Evolutionary conservation across 2,329 filamentous ascomycete species (phyloP), one percentile per base, ranked within the genome.

Genomic region (Microsporum ferrugineum): DNA sequence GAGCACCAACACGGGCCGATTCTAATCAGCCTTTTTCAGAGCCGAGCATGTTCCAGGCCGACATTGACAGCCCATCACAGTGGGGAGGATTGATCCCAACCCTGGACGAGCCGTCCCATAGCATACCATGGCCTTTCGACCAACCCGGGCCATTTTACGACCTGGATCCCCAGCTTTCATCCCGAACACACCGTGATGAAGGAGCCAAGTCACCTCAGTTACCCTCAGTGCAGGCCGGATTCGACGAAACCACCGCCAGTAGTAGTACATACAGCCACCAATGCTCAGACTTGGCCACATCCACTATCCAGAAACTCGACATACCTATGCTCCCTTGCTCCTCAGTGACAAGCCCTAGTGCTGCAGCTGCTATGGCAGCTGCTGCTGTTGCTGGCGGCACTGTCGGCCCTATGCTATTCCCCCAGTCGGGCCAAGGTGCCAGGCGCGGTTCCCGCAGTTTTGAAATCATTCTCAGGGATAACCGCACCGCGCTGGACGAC

Each of bases 301-400:
- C 49, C 49, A 55, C 33, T 17, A 55, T 55, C 23, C 49, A 55
- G 17, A 55, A 55, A 36, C 49, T 55, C 23, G 49, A 55, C 49
- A 36, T 55, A 12, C 49, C 49, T n/a, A 55, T 55, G 33, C 8
- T 55, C 7, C 49, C 49, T 31, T 55, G 49, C 6, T 31, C 49
- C 7, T 55, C 17, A 36, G 27, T 7, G 49, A 14, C 49, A 6
- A 43, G 17, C n/a, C 14, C 39, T n/a, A n/a, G 5, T 17, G n/a
- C 39, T 17, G n/a, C 39, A 4, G n/a, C 39, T 43, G 39, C 39
- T 6, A 43, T 43, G 39, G 17, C 17, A n/a, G n/a, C 39, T 5
- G 39, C 39, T 1, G 14, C 39, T 4, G 12, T 5, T 43, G 14
- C 14, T 43, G 5, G 14, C 6, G 39, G 39, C 39, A 43, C 39